Conservation (phyloP, 805 yeast genomes). For the Kodamaea sagamina region DNA sequence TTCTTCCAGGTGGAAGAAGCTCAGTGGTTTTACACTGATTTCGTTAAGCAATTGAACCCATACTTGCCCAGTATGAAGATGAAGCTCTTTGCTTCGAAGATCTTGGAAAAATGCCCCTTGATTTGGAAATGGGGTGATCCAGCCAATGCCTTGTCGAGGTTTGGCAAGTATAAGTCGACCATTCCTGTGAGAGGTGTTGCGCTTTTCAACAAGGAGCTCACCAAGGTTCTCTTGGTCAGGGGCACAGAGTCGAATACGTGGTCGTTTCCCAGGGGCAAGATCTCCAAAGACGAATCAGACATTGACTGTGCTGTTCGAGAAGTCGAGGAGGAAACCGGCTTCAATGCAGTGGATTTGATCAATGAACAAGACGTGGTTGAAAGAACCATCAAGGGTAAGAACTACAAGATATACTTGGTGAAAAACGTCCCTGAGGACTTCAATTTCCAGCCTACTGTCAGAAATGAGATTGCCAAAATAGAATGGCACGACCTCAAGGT, state of each 20-base stretch:
- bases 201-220: slow-evolving; percentile 67
- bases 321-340: slow-evolving; percentile 91
- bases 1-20: slow-evolving; percentile 97
- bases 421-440: slow-evolving; percentile 76
- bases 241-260: slow-evolving; percentile 80
- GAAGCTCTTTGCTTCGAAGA: slow-evolving; percentile 68
- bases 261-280: slow-evolving; percentile 98
- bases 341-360: slow-evolving; percentile 69
- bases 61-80: slow-evolving; percentile 74
- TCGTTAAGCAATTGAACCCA: slow-evolving; percentile 70
- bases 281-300: slow-evolving; percentile 89
- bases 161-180: slow-evolving; percentile 80
- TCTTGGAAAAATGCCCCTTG: slow-evolving; percentile 70
- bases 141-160: slow-evolving; percentile 72
- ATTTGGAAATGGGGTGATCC: slow-evolving; percentile 87
- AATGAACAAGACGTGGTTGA: slow-evolving; percentile 76
- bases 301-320: slow-evolving; percentile 89
- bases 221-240: slow-evolving; percentile 75
- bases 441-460: slow-evolving; percentile 75
- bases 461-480: slow-evolving; percentile 84
- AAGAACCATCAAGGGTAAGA: slow-evolving; percentile 78
- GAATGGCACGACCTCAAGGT: slow-evolving; percentile 69
- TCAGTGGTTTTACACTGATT: slow-evolving; percentile 95
- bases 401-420: slow-evolving; percentile 78
- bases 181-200: slow-evolving; percentile 98